phyloP scores from a whole-genome alignment of 805 yeast species.

The Yarrowia divulgata region DNA sequence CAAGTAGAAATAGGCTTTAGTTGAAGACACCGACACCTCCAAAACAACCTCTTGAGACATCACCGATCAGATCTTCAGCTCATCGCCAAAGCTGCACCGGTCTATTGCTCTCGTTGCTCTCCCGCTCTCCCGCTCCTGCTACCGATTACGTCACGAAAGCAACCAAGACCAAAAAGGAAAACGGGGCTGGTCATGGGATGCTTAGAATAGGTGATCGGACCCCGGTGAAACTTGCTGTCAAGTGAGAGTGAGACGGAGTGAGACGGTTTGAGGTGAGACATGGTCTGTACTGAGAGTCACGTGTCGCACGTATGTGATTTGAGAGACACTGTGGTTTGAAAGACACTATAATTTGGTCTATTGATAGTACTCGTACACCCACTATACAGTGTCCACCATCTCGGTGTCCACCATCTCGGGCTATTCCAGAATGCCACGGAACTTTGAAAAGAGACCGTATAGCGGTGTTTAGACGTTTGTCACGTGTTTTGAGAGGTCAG shows the following conservation, averaged over 20 bases:
- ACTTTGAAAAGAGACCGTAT: neutral
- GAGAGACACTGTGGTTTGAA: no score
- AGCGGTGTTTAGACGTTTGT: neutral
- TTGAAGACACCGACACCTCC: neutral
- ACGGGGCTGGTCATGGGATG: conserved; percentile 11
- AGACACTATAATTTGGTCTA: no score
- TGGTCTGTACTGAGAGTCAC: neutral
- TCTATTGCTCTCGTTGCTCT: no score
- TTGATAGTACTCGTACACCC: no score
- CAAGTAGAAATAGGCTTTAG: neutral
- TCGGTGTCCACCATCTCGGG: no score
- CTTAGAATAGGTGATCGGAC: neutral
- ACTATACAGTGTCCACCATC: no score
- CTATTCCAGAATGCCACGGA: neutral
- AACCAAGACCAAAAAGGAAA: neutral
- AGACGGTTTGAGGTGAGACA: neutral
- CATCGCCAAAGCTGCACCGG: no score
- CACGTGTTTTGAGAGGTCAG: neutral
- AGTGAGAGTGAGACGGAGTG: neutral
- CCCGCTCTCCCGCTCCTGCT: no score
- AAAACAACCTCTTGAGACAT: no score
- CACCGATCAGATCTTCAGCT: neutral
- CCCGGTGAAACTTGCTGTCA: conserved; percentile 4
- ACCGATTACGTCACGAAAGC: neutral
- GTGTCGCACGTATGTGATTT: no score